A percentile compares a stretch with the other conserved stretches of the same genome.
Evolutionary conservation across 1,284 basidiomycete genomes (phyloP).

Genomic region (Dichomitus squalens): DNA sequence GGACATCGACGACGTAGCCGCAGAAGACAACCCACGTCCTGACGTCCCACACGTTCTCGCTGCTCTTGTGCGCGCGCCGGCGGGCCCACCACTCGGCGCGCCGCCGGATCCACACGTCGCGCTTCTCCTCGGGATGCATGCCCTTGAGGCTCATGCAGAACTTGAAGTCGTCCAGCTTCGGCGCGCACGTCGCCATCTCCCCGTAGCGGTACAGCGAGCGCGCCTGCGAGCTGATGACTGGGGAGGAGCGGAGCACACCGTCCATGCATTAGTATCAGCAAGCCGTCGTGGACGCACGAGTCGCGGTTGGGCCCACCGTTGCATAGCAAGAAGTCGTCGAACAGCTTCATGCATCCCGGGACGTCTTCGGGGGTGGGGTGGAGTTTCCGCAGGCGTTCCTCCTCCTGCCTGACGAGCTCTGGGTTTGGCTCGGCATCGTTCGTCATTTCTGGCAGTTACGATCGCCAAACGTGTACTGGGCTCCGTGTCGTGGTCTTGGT

Average conservation of each 20-base stretch:
- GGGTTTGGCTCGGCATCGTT: constrained; percentile 3
- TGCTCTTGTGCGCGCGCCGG: constrained; percentile 73
- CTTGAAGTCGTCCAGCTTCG: constrained; percentile 92
- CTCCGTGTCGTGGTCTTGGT: not conserved
- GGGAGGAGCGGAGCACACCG: not conserved
- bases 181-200: constrained; percentile 72
- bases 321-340: constrained; percentile 82
- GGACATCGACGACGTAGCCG: too few relatives aligned
- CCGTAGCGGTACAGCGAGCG: constrained; percentile 90
- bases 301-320: constrained; percentile 66
- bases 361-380: constrained; percentile 80
- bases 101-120: constrained; percentile 82
- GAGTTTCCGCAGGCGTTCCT: constrained; percentile 56
- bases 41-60: constrained; percentile 93
- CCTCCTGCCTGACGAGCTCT: constrained; percentile 59
- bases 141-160: constrained; percentile 89
- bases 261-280: not conserved
- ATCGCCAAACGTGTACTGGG: not conserved
- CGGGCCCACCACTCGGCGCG: constrained; percentile 93
- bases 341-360: constrained; percentile 76
- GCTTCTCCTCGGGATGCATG: constrained; percentile 74
- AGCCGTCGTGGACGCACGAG: too few relatives aligned
- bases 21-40: constrained; percentile 57
- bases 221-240: constrained; percentile 84
- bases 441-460: not conserved